Evolutionary conservation across 768 basidiomycete genomes (phyloP), one percentile per base, ranked within the genome.

Genomic region (Termitomyces sp.): DNA sequence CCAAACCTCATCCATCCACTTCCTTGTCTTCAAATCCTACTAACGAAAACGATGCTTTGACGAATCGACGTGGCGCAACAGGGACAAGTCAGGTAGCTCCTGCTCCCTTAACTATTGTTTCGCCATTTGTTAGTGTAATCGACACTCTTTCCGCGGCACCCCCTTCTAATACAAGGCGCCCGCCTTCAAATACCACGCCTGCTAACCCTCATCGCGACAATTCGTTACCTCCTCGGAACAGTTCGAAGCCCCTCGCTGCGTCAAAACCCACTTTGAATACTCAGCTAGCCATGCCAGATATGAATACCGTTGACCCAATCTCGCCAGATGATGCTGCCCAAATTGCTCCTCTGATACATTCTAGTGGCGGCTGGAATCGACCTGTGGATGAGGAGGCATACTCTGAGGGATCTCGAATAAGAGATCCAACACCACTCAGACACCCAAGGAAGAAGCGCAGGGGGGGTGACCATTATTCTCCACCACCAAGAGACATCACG

Each of bases 391-490:
- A 54, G 38, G 60, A 54, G 29, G 23, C 10, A 7, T 15, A 46
- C 29, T 20, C 25, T 3, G 25, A 9, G 7, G 39, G 35, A 23
- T 18, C 10, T 16, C 38, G n/a, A 16, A 23, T 7, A 16, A 35
- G 43, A 33, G 48, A 57, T 25, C 6, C 4, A 7, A n/a, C 36
- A 39, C 35, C 51, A 23, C 52, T 35, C 42, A 15, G 9, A 27
- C 45, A 27, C 13, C 41, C 35, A 25, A 36, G 43, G 18, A 27
- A 33, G 31, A 46, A 10, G 9, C 40, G 50, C 4, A 29, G 54
- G n/a, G 42, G 47, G 1, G 35, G 7, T 52, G 54, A 64, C 49
- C 56, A 61, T 39, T 57, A 63, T 54, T 58, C 60, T 13, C 56
- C 63, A 41, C 52, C 52, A 25, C 50, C 59, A 20, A 42, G 33